phyloP scores from a whole-genome alignment of 129 eudicot species.

The Mikania micrantha region DNA sequence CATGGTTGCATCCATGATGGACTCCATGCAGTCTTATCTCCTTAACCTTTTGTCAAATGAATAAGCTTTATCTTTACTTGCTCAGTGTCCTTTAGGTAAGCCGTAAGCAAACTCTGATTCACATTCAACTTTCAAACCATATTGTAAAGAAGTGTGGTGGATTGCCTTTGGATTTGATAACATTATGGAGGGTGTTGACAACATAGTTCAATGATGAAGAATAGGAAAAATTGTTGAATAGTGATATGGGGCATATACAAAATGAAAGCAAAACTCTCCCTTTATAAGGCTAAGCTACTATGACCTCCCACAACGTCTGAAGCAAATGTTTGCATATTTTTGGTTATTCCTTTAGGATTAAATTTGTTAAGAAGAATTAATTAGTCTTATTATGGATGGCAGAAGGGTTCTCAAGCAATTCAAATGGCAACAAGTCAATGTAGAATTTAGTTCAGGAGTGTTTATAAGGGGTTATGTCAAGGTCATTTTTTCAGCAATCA shows the following conservation, averaged over 20 bases:
- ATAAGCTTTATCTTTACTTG: not conserved
- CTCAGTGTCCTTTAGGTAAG: not conserved
- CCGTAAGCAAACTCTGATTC: not conserved
- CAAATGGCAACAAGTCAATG: not conserved
- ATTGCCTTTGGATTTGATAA: not conserved
- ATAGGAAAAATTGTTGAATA: not conserved
- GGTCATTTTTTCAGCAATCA: not conserved
- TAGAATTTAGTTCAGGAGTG: not conserved
- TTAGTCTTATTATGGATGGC: not conserved
- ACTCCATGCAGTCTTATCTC: not conserved
- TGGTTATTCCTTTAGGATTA: not conserved
- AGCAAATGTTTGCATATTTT: not conserved
- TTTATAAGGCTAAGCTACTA: not conserved
- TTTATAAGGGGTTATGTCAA: not conserved
- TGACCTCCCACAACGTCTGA: not conserved
- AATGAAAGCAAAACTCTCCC: not conserved
- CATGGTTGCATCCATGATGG: not conserved
- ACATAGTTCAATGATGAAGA: not conserved
- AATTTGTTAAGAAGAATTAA: too few species aligned
- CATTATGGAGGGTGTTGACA: not conserved
- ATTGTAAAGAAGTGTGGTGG: not conserved
- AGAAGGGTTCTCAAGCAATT: not conserved
- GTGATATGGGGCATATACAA: not conserved
- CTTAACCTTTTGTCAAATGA: not conserved
- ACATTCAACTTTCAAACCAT: not conserved